A percentile compares a stretch with the other conserved stretches of the same genome.
phyloP scores from a whole-genome alignment of 2,329 filamentous ascomycete species.

The Diaporthe amygdali region DNA sequence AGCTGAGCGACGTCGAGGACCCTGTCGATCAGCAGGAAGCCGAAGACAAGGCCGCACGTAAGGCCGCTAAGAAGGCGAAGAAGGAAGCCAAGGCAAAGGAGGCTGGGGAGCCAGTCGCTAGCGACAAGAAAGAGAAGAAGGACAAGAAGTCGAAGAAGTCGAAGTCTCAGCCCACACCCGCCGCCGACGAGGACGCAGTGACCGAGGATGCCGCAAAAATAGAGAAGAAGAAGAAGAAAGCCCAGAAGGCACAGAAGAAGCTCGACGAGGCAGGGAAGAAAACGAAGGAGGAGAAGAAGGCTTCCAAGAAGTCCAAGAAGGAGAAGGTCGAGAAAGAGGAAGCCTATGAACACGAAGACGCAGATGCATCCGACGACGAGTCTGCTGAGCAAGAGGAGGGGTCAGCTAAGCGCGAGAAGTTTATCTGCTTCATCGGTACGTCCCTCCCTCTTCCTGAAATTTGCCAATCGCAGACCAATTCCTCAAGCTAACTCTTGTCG shows the following conservation, averaged over 20 bases:
- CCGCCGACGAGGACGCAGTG: slow-evolving; percentile 39
- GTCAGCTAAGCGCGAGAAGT: slow-evolving; percentile 39
- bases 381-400: slow-evolving; percentile 5
- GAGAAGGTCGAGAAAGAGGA: slow-evolving; percentile 30
- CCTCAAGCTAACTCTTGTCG: slow-evolving; percentile 35
- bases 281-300: slow-evolving; percentile 28
- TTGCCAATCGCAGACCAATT: slow-evolving; percentile 19
- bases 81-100: slow-evolving; percentile 7
- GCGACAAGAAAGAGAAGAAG: slow-evolving; percentile 22
- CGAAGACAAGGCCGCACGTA: slow-evolving; percentile 17
- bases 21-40: slow-evolving; percentile 17
- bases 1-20: slow-evolving; percentile 21
- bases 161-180: not conserved
- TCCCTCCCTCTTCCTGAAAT: slow-evolving; percentile 13
- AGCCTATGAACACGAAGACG: slow-evolving; percentile 27
- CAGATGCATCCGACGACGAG: slow-evolving; percentile 24
- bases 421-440: slow-evolving; percentile 79
- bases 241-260: slow-evolving; percentile 29
- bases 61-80: slow-evolving; percentile 20
- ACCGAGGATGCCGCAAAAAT: slow-evolving; percentile 35
- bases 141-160: slow-evolving; percentile 19
- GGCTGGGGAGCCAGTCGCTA: not conserved
- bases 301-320: slow-evolving; percentile 41
- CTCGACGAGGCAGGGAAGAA: slow-evolving; percentile 24
- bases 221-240: slow-evolving; percentile 31